A percentile compares a stretch with the other conserved stretches of the same genome.
phyloP scores from a whole-genome alignment of 805 yeast species.

The Myxozyma vanderwaltii region DNA sequence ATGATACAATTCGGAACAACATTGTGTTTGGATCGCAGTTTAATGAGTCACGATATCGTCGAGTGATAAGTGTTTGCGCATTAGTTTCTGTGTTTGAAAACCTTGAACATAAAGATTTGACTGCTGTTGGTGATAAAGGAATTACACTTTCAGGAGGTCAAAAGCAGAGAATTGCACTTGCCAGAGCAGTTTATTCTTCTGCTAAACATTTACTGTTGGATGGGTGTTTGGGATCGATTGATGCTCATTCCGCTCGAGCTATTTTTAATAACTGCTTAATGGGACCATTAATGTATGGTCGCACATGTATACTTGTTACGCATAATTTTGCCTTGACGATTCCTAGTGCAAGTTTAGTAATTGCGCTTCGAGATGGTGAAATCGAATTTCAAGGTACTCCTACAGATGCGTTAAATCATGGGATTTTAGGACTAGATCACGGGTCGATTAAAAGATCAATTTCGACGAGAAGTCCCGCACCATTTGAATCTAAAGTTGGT shows the following conservation, averaged over 20 bases:
- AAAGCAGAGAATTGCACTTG: constrained; percentile 91
- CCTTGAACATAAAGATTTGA: constrained; percentile 81
- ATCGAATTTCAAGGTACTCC: constrained; percentile 73
- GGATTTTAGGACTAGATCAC: constrained; percentile 3
- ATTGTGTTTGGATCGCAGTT: constrained; percentile 83
- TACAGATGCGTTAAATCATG: not conserved
- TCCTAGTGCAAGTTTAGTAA: constrained; percentile 75
- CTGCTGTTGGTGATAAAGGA: constrained; percentile 97
- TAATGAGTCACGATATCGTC: constrained; percentile 68
- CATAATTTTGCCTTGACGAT: constrained; percentile 90
- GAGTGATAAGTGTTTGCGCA: constrained; percentile 86
- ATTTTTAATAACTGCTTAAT: constrained; percentile 87
- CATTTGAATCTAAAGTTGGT: not conserved
- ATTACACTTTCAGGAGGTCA: constrained; percentile 96
- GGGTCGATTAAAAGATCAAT: not conserved
- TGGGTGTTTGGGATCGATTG: constrained; percentile 95
- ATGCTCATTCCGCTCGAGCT: constrained; percentile 91
- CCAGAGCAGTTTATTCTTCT: constrained; percentile 87
- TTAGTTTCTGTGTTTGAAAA: constrained; percentile 82
- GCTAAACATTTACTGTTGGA: constrained; percentile 81
- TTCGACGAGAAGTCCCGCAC: constrained; percentile 3
- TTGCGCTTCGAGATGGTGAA: constrained; percentile 82
- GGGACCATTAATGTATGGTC: constrained; percentile 80
- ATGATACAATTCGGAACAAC: constrained; percentile 82
- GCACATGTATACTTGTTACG: constrained; percentile 89